These are phyloP conservation scores for Helotiales sp. DNA, from an alignment of 2,329 filamentous ascomycete species.

Conservation along the genomic window DNA sequence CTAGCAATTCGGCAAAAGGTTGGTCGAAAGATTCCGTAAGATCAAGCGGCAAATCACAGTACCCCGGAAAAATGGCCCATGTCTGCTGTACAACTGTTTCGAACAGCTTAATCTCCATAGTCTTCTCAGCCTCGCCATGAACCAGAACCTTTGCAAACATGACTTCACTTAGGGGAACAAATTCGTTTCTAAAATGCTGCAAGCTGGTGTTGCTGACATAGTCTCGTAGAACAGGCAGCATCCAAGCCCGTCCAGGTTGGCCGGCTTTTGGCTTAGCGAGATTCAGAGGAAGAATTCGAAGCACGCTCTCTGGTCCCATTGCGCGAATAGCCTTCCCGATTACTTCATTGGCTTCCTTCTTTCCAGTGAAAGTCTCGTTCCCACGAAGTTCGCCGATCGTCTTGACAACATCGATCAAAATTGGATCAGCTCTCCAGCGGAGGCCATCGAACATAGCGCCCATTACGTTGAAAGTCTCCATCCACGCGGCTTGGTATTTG, in stretches of 20 bases:
- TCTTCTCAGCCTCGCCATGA: constrained; percentile 82
- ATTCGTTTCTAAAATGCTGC: constrained; percentile 80
- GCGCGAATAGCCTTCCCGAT: constrained; percentile 85
- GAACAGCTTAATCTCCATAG: constrained; percentile 96
- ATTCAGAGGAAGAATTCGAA: constrained; percentile 85
- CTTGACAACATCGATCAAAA: constrained; percentile 75
- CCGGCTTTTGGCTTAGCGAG: constrained; percentile 76
- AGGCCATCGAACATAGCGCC: constrained; percentile 85
- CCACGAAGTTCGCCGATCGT: constrained; percentile 85
- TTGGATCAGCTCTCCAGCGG: constrained; percentile 82
- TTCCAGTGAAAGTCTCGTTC: constrained; percentile 87
- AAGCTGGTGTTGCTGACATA: constrained; percentile 88
- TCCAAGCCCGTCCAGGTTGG: constrained; percentile 88
- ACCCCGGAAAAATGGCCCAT: constrained; percentile 92
- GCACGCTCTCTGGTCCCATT: constrained; percentile 85
- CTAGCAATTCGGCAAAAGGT: constrained; percentile 83
- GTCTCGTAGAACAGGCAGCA: constrained; percentile 89
- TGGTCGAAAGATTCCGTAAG: constrained; percentile 80
- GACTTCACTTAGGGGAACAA: constrained; percentile 86
- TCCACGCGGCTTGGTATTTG: constrained; percentile 93
- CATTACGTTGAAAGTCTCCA: constrained; percentile 90
- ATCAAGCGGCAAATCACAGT: constrained; percentile 91
- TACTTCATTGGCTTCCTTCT: constrained; percentile 92
- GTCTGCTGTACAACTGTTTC: constrained; percentile 95
- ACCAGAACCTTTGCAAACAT: constrained; percentile 91